A percentile compares a stretch with the other conserved stretches of the same genome.
Conservation (phyloP, 345 rosid species). For the Heritiera fomes region DNA sequence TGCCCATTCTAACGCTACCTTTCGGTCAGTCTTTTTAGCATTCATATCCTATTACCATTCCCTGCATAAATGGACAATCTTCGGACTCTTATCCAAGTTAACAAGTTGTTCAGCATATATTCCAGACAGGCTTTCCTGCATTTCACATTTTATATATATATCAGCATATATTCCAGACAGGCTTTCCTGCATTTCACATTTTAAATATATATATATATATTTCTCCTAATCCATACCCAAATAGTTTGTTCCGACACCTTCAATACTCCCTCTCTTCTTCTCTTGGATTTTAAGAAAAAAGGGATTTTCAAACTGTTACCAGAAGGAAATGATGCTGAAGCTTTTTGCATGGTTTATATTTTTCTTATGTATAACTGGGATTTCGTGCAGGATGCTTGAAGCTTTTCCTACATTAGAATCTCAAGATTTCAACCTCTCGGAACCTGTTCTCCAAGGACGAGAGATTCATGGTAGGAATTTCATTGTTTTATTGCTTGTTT, state of each 20-base stretch:
- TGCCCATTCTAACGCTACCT: conserved; percentile 1
- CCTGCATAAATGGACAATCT: neutral
- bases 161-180: too few relatives aligned
- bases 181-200: too few relatives aligned
- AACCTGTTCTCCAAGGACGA: conserved; percentile 7
- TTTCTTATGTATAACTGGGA: conserved; percentile 23
- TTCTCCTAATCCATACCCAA: neutral
- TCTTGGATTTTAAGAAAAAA: neutral
- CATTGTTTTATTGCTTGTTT: neutral
- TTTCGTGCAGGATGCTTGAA: conserved; percentile 20
- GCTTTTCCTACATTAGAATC: neutral
- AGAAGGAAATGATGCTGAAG: conserved; percentile 21
- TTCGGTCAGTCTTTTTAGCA: neutral
- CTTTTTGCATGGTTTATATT: conserved; percentile 26
- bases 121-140: neutral
- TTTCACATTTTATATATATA: neutral
- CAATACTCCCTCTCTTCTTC: neutral
- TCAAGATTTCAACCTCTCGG: conserved; percentile 21
- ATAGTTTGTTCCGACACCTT: neutral
- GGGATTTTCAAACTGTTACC: neutral
- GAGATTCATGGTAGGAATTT: conserved; percentile 29
- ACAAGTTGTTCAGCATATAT: neutral
- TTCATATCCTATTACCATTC: neutral
- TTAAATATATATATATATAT: neutral
- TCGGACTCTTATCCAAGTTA: neutral